Percentiles rank a stretch among this genome's conserved stretches.
Evolutionary conservation across 164 flowering plant species (phyloP).

Genomic region (Nymphaea thermarum): DNA sequence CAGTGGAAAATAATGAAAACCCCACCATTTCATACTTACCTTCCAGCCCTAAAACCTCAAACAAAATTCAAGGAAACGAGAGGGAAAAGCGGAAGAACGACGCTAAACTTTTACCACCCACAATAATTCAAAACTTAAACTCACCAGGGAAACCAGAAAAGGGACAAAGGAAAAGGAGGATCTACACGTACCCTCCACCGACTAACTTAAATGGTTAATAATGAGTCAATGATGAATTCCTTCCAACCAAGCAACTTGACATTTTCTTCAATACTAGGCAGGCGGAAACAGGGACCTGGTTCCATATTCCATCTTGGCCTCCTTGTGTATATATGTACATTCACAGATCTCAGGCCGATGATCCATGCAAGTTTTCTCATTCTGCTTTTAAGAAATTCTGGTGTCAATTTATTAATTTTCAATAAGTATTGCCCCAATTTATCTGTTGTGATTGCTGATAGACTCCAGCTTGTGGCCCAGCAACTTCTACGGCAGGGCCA

Average conservation of each 20-base stretch:
- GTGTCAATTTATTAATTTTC: conserved; percentile 8
- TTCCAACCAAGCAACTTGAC: not conserved
- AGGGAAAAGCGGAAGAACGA: not conserved
- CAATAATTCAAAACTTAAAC: not conserved
- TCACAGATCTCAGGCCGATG: conserved; percentile 1
- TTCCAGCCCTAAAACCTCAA: not conserved
- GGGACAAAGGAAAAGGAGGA: not conserved
- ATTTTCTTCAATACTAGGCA: not conserved
- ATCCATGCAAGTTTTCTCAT: not conserved
- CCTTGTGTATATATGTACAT: conserved; percentile 1
- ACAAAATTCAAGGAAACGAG: not conserved
- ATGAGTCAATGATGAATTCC: not conserved
- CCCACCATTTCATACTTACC: not conserved
- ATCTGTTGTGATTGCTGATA: conserved; percentile 84
- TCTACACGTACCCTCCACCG: not conserved
- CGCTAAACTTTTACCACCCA: not conserved
- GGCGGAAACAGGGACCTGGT: not conserved
- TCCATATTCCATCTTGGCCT: not conserved
- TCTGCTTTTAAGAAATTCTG: not conserved
- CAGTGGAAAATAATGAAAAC: conserved; percentile 1
- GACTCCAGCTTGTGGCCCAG: conserved; percentile 50
- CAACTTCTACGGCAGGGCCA: conserved; percentile 51
- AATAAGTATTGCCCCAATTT: conserved; percentile 82
- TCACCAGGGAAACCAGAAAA: not conserved
- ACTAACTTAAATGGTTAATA: not conserved